Base-by-base conservation (phyloP, 768 basidiomycete species). In the button mushroom (Agaricus bisporus) region DNA sequence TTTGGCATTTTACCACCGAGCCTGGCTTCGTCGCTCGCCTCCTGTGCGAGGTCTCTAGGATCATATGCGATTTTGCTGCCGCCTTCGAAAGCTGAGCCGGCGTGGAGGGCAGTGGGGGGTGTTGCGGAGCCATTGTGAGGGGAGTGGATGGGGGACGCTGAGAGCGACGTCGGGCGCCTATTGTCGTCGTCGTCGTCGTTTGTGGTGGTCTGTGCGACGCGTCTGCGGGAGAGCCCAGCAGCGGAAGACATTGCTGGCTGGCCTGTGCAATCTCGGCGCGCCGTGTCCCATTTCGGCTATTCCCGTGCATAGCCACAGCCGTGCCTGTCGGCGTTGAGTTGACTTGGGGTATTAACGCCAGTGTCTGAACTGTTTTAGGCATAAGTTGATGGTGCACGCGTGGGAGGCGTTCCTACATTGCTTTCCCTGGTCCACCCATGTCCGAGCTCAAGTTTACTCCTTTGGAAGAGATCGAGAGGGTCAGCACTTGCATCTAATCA, bases 11-110 rank as follows among this genome's bases (percentile, higher is more conserved):
- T 83, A 17, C 86, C 88, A 3, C 86, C 85, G 52, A 79, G 63
- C 51, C 74, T 76, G 15, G 66, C 75, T 57, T 85, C 82, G 60
- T 86, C 82, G 42, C 77, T 77, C 36, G 81, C 85, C 50, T 81
- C 79, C 64, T 88, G 81, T 43, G 77, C 72, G 59, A 97, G 68
- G 71, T 99, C 97, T 50, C 92, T 74, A 2, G 93, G 94, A 75
- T 98, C 97, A 64, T 78, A 98, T 5, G 95, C 97, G 63, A 99
- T 82, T 73, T 86, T 91, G 61, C 79, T 82, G 25, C 93, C 83
- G 45, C 92, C 89, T 55, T 87, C 86, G 58, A 95, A 87, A 1
- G 93, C 92, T 20, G 86, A 82, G 54, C 90, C 86, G 0, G 86
- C 88, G 64, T 89, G 86, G 10, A 77, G 70, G 9, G 65, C 60